These are phyloP conservation scores for Pseudogymnoascus sp. DNA, from an alignment of 2,329 filamentous ascomycete genomes.

Conservation along the genomic window DNA sequence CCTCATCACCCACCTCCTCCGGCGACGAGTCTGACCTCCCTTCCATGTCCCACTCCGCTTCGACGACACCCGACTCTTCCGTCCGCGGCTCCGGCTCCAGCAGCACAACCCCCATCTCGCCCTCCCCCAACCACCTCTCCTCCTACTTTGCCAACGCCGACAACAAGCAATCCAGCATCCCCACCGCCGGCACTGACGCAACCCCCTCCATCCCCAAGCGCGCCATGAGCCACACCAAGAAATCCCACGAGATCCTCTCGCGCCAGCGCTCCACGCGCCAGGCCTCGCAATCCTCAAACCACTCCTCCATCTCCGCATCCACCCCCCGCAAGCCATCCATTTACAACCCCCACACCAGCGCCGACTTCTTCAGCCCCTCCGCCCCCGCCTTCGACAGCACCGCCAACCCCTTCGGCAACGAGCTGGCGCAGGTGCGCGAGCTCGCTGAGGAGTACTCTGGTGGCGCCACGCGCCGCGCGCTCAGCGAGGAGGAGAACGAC, in stretches of 20 bases:
- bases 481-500: slow-evolving; percentile 66
- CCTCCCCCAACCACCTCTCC: slow-evolving; percentile 58
- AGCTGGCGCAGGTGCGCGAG: slow-evolving; percentile 87
- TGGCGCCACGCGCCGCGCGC: slow-evolving; percentile 44
- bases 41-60: slow-evolving; percentile 29
- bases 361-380: slow-evolving; percentile 26
- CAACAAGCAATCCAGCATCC: slow-evolving; percentile 29
- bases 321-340: slow-evolving; percentile 21
- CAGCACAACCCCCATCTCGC: slow-evolving; percentile 35
- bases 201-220: slow-evolving; percentile 67
- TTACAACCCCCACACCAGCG: slow-evolving; percentile 19
- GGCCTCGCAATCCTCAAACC: slow-evolving; percentile 51
- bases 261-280: slow-evolving; percentile 56
- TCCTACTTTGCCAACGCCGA: slow-evolving; percentile 47
- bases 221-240: slow-evolving; percentile 81
- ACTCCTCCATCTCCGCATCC: slow-evolving; percentile 39
- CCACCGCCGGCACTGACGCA: slow-evolving; percentile 37
- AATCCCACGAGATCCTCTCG: slow-evolving; percentile 67
- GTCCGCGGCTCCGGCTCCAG: slow-evolving; percentile 25
- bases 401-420: slow-evolving; percentile 73
- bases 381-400: slow-evolving; percentile 23
- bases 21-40: slow-evolving; percentile 66
- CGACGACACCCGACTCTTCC: slow-evolving; percentile 39
- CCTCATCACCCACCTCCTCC: slow-evolving; percentile 47
- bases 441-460: slow-evolving; percentile 79